These are phyloP conservation scores for Cyberlindnera petersonii DNA, from an alignment of 805 yeast species.

Conservation along the genomic window DNA sequence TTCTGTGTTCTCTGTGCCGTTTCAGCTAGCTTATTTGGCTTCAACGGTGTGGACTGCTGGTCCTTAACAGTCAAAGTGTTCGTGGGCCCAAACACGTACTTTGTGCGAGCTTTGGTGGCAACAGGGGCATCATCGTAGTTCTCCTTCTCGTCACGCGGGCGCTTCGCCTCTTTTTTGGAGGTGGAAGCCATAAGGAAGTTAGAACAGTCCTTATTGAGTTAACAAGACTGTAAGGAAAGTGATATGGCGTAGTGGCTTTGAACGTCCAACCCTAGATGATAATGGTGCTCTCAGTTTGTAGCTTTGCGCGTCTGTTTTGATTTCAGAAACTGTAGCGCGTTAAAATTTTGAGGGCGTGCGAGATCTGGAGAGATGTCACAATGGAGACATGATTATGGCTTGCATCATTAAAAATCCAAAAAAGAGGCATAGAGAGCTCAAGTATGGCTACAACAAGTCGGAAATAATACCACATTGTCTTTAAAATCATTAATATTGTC, in stretches of 20 bases:
- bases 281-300: neutral
- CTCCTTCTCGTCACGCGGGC: slow-evolving; percentile 15
- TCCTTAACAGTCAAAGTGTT: slow-evolving; percentile 5
- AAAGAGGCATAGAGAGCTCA: too few species aligned
- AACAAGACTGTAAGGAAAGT: neutral
- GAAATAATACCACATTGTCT: slow-evolving; percentile 2
- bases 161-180: slow-evolving; percentile 3
- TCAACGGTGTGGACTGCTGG: slow-evolving; percentile 8
- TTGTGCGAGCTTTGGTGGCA: slow-evolving; percentile 9
- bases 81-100: slow-evolving; percentile 15
- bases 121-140: slow-evolving; percentile 1
- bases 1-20: neutral
- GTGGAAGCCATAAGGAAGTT: neutral
- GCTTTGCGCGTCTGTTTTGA: slow-evolving; percentile 6
- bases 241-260: neutral
- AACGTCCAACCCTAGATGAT: too few species aligned
- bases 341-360: too few species aligned
- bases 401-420: too few species aligned
- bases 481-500: slow-evolving; percentile 4
- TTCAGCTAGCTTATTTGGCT: too few species aligned
- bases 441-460: too few species aligned
- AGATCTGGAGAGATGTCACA: too few species aligned
- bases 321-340: too few species aligned
- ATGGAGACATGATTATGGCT: too few species aligned
- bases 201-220: neutral